These are phyloP conservation scores for Xylaria nigripes DNA, from an alignment of 495 filamentous ascomycete species.

Conservation along the genomic window DNA sequence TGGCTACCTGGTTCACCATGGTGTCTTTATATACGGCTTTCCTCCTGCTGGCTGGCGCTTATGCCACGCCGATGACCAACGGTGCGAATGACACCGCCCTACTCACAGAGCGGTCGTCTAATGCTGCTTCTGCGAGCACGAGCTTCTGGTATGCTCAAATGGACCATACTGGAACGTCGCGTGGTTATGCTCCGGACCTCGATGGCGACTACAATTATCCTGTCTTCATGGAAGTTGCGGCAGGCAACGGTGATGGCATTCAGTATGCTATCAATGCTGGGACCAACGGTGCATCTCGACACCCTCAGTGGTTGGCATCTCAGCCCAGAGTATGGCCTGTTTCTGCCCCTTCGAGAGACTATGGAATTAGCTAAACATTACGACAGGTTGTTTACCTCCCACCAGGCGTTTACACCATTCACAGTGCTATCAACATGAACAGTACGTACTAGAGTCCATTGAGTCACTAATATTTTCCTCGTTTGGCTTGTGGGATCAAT, in stretches of 20 bases:
- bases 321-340: slow-evolving; percentile 31
- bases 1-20: neutral
- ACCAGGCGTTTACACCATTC: slow-evolving; percentile 54
- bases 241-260: slow-evolving; percentile 31
- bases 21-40: slow-evolving; percentile 1
- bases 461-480: no score
- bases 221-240: slow-evolving; percentile 25
- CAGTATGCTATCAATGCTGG: slow-evolving; percentile 27
- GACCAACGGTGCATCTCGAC: slow-evolving; percentile 23
- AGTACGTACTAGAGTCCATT: neutral
- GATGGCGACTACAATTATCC: slow-evolving; percentile 27
- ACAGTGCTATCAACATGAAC: slow-evolving; percentile 45
- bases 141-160: slow-evolving; percentile 33
- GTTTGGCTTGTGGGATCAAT: no score
- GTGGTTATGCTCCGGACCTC: slow-evolving; percentile 34
- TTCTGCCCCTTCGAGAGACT: neutral
- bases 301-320: slow-evolving; percentile 33
- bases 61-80: neutral
- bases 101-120: neutral
- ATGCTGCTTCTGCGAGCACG: slow-evolving; percentile 17
- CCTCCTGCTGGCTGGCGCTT: slow-evolving; percentile 3
- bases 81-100: slow-evolving; percentile 12
- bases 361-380: neutral
- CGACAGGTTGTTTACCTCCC: slow-evolving; percentile 53
- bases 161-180: slow-evolving; percentile 23